Base-by-base conservation (phyloP, 306 rosid genomes). In the Castanospermum australe region DNA sequence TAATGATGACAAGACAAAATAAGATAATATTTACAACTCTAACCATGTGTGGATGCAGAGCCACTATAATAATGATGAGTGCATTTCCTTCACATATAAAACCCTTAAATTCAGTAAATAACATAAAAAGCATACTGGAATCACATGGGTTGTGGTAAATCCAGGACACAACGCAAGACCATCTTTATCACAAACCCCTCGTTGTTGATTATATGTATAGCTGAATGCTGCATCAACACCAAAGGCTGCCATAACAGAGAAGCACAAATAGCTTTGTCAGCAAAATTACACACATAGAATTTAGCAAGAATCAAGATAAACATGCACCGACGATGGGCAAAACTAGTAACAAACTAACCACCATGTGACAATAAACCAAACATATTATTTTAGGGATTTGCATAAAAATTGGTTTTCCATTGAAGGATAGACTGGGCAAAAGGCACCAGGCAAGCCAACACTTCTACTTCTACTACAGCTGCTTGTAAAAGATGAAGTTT, bases 151-250 rank as follows among this genome's bases (percentile, higher is more conserved):
- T 35, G 99, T 87, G 41, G 84, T 89, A 83, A 95, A 95, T 80
- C 98, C 98, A 47, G 98, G 97, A 81, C 96, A 95, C 82, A 95
- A 61, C 83, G 93, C 99, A 79, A 91, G 97, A 67, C 99, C 98
- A 67, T 95, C 97, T 83, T 88, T 91, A 74, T 86, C 81, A 73
- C 99, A 95, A 82, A 95, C 79, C 76, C 99, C 93, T 24, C 21
- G 89, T 71, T 78, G 94, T 82, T 93, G 90, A 82, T 95, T 95
- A 81, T 93, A 91, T 75, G 87, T 89, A 67, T 95, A 93, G 82
- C 99, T 95, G 92, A 95, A 95, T 70, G 96, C 96, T 70, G 96
- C 94, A 78, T 95, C 99, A 81, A 95, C 97, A 39, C 97, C 99
- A 80, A 82, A 95, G 73, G 98, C 99, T 95, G 93, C 77, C 71